Base-by-base conservation (phyloP, 1,139 yeast species). In the Yamadazyma siamensis region DNA sequence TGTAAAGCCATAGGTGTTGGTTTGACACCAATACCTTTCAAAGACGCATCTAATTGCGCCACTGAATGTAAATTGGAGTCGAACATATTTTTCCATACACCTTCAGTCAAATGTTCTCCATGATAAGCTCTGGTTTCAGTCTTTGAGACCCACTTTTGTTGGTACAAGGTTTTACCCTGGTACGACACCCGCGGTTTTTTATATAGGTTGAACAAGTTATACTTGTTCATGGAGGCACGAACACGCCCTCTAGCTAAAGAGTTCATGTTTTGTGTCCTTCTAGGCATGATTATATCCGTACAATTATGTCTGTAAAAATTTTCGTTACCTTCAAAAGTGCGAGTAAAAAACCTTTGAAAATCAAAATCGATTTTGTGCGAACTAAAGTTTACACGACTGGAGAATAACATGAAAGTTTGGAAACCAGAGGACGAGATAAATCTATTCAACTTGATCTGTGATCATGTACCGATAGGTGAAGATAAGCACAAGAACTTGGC, bases 71-170 rank as follows among this genome's bases (percentile, higher is more conserved):
- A 66, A 35, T 81, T 78, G 21, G 89, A 83, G 36, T 77, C 67
- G 59, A 88, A 88, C 31, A 75, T 58, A 2, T 41, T 38, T 17
- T 78, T 66, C 78, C 89, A 86, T 52, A 91, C 77, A 16, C 77
- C 66, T 56, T 91, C 98, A 1, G 94, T 83, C 35, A 91, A 61
- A 54, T 84, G 89, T 51, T 91, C 97, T 46, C 98, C 98, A 55
- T 91, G 98, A 56, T 91, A 91, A 2, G 94, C 83, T 61, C 98
- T 76, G 4, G 97, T 81, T 54, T 88, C 96, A 51, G 81, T 82
- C 57, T 94, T 91, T 32, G 96, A 82, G 7, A 71, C 63, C 89
- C 95, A 91, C 61, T 88, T 87, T 59, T 89, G 96, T 61, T 88
- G 96, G 61, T 72, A 91, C 36, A 86, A 61, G 11, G 88, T 75